These are phyloP conservation scores for Russula emetica DNA, from an alignment of 768 basidiomycete species.

Conservation along the genomic window DNA sequence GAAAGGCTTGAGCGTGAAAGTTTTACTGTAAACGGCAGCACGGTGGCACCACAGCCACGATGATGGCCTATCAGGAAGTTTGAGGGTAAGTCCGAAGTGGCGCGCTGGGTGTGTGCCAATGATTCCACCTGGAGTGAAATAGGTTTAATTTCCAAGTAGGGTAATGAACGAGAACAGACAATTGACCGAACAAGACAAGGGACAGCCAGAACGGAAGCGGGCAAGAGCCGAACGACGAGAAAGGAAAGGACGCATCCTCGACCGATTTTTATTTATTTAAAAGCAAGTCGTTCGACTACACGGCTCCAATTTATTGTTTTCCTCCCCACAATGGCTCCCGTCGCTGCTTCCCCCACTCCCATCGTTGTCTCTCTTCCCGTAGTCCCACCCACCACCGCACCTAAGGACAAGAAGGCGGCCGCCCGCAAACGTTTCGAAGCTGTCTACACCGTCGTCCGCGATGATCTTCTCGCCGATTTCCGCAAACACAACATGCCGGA, in stretches of 20 bases:
- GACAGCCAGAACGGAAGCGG: background rate
- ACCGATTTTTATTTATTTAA: slow-evolving; percentile 1
- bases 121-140: too few species aligned
- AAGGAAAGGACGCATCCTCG: background rate
- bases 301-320: background rate
- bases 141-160: background rate
- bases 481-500: slow-evolving; percentile 70
- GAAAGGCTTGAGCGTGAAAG: too few species aligned
- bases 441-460: slow-evolving; percentile 66
- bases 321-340: slow-evolving; percentile 17
- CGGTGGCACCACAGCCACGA: background rate
- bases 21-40: too few species aligned
- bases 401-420: slow-evolving; percentile 21
- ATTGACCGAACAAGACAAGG: background rate
- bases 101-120: background rate
- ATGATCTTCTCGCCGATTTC: slow-evolving; percentile 72
- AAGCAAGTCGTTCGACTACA: background rate
- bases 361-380: background rate
- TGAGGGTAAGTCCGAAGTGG: background rate
- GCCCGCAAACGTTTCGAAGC: slow-evolving; percentile 62
- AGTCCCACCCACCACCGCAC: background rate
- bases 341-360: slow-evolving; percentile 14
- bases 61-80: background rate
- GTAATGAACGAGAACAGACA: background rate
- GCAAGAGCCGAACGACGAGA: background rate